These are phyloP conservation scores for Mycosphaerella arachidis DNA, from an alignment of 2,329 filamentous ascomycete genomes.

Conservation along the genomic window DNA sequence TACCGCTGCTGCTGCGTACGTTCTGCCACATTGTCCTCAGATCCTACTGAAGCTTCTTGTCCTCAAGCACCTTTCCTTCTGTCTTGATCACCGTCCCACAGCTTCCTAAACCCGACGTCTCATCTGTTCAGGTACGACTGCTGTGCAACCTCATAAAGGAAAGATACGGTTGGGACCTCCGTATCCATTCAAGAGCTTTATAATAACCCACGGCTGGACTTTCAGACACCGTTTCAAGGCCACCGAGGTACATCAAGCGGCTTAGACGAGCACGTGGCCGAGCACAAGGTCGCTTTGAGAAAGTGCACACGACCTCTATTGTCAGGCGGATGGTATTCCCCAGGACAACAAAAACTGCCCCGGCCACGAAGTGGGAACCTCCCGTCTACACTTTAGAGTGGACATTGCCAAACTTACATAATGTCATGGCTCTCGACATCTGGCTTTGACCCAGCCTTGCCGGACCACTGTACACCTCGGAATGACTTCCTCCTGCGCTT, in stretches of 20 bases:
- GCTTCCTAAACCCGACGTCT: not conserved
- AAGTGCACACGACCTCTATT: slow-evolving; percentile 5
- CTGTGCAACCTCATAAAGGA: not conserved
- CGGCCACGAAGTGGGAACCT: not conserved
- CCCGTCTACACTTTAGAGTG: slow-evolving; percentile 2
- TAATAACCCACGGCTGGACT: not conserved
- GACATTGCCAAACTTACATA: slow-evolving; percentile 3
- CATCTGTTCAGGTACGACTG: not conserved
- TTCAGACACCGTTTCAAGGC: not conserved
- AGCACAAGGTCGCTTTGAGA: slow-evolving; percentile 17
- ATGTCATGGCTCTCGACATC: slow-evolving; percentile 28
- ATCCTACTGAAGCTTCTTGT: not conserved
- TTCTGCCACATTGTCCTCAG: not conserved
- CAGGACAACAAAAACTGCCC: not conserved
- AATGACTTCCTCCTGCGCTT: slow-evolving; percentile 54
- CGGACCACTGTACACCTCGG: slow-evolving; percentile 57
- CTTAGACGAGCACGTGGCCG: slow-evolving; percentile 16
- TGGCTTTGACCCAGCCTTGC: slow-evolving; percentile 41
- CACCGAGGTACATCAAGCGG: not conserved
- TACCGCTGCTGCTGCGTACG: not conserved
- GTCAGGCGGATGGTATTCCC: not conserved
- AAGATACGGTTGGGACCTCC: not conserved
- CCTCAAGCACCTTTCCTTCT: not conserved
- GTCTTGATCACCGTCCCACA: not conserved
- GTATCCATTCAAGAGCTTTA: not conserved